phyloP scores from a whole-genome alignment of 306 rosid genomes.

The Acmispon strigosus region DNA sequence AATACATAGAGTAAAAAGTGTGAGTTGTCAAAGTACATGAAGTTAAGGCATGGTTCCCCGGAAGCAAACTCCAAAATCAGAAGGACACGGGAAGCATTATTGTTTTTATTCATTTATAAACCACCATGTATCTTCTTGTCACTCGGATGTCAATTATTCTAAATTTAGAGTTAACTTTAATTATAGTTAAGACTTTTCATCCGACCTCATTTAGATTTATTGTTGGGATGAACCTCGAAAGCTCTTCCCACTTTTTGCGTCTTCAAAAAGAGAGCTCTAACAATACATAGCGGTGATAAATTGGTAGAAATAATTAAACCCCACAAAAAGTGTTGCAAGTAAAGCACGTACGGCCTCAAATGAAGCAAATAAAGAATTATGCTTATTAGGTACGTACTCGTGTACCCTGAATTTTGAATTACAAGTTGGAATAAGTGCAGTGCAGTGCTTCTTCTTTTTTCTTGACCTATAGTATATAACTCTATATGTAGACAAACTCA shows the following conservation, averaged over 20 bases:
- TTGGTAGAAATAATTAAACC: neutral
- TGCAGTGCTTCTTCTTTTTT: conserved; percentile 21
- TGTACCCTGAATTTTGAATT: neutral
- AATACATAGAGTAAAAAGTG: neutral
- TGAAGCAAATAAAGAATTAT: neutral
- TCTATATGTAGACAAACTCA: neutral
- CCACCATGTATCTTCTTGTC: no score
- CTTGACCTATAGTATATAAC: conserved; percentile 12
- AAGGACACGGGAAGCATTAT: neutral
- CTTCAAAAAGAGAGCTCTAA: no score
- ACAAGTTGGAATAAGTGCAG: neutral
- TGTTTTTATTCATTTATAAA: no score
- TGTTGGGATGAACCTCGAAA: no score
- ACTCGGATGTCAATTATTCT: no score
- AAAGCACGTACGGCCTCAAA: neutral
- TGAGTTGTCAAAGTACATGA: conserved; percentile 22
- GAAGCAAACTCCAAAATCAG: conserved; percentile 19
- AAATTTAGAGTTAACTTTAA: no score
- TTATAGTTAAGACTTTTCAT: no score
- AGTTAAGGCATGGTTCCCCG: conserved; percentile 27
- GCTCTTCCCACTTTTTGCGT: no score
- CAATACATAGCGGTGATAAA: no score
- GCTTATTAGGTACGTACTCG: neutral
- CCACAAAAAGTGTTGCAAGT: neutral
- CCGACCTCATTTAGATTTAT: no score